Base-by-base conservation (phyloP, 2,329 filamentous ascomycete species). In the Cercospora zeae-maydis region DNA sequence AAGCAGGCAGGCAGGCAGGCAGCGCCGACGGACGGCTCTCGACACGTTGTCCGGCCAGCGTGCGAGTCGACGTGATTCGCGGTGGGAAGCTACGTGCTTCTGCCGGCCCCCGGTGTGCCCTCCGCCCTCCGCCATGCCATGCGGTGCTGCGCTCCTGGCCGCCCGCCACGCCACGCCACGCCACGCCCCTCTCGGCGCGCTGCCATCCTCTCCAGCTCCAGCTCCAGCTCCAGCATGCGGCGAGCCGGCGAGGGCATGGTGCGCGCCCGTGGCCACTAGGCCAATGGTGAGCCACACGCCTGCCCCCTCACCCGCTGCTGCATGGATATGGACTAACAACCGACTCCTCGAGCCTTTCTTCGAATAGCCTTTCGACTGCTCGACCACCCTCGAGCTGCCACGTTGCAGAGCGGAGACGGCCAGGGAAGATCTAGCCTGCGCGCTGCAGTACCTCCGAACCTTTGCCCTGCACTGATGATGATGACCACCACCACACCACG, bases 381-480 rank as follows among this genome's bases (percentile, higher is more conserved):
- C 66, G 67, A 67, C 72, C 71, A 73, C 62, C 72, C 65, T 61
- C 63, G 79, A 73, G 77, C 76, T 77, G 79, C 79, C 79, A 82
- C 79, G 79, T 82, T 79, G 81, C 79, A 79, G 76, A 79, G 81
- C 78, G 79, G 77, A 79, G 78, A 79, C 77, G 74, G 75, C 75
- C 75, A 78, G 77, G 77, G 76, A 75, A 73, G 58, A 61, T 64
- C 66, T 63, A 64, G 63, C 63, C 62, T 59, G 60, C 57, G 64
- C 61, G 61, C 63, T 63, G 60, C 63, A 65, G 49, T 61, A 60
- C 49, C 55, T 56, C 63, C 63, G 65, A 63, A 54, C 60, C 59
- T 52, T 39, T 62, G 53, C 63, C 63, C 61, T 62, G 66, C 24
- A 60, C 63, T 76, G 77, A 75, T 77, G 76, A 75, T 27, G 24